phyloP scores from a whole-genome alignment of 2,329 filamentous ascomycete species.

The Neocucurbitaria cava region DNA sequence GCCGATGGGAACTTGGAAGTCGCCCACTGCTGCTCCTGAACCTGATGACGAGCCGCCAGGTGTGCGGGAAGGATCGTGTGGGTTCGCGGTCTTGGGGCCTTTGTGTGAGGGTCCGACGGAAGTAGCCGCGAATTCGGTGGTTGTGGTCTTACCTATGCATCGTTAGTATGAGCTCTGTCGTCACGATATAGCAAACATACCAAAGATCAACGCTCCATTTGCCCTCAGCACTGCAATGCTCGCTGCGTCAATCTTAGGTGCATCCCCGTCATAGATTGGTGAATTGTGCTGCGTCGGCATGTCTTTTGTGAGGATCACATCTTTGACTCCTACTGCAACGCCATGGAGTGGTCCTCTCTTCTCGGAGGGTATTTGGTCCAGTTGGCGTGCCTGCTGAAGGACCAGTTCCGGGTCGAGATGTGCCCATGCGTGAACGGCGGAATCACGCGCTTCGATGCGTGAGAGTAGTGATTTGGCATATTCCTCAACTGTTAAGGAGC shows the following conservation, averaged over 20 bases:
- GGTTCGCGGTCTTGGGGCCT: constrained; percentile 62
- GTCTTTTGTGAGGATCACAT: constrained; percentile 62
- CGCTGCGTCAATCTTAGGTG: constrained; percentile 59
- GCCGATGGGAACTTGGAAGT: constrained; percentile 66
- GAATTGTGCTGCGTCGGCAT: constrained; percentile 67
- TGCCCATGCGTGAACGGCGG: constrained; percentile 39
- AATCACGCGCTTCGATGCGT: constrained; percentile 35
- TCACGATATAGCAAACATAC: constrained; percentile 8
- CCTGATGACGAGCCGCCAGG: constrained; percentile 73
- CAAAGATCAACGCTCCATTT: constrained; percentile 64
- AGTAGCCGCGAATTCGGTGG: constrained; percentile 69
- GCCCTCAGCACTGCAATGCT: constrained; percentile 60
- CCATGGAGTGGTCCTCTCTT: constrained; percentile 65
- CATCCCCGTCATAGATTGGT: constrained; percentile 58
- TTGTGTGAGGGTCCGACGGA: constrained; percentile 51
- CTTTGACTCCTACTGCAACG: constrained; percentile 65
- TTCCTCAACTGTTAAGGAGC: constrained; percentile 34
- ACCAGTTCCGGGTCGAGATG: constrained; percentile 48
- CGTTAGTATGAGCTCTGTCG: not conserved
- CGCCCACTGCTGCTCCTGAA: constrained; percentile 70
- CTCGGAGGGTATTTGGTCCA: constrained; percentile 58
- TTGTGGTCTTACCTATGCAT: constrained; percentile 58
- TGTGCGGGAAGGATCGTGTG: constrained; percentile 60
- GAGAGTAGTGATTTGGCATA: constrained; percentile 39
- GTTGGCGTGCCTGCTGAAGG: constrained; percentile 56